These are phyloP conservation scores for Podaxis sp. DNA, from an alignment of 768 basidiomycete genomes.

Conservation along the genomic window DNA sequence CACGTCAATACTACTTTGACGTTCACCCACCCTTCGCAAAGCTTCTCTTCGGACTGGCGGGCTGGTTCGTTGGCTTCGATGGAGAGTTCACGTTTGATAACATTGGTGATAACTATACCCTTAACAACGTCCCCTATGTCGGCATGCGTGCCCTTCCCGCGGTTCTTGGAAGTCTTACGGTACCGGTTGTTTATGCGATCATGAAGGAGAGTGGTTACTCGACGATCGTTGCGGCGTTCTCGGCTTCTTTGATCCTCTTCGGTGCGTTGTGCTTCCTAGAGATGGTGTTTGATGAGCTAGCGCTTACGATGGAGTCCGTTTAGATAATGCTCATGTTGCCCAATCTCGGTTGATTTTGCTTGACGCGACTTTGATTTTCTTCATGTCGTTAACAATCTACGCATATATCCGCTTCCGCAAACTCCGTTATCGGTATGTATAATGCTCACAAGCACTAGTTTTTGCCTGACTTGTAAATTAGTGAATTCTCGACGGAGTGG, in stretches of 20 bases:
- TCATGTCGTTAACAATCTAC: conserved; percentile 92
- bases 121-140: conserved; percentile 86
- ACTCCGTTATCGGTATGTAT: conserved; percentile 76
- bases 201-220: conserved; percentile 99
- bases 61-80: conserved; percentile 96
- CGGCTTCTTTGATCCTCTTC: conserved; percentile 81
- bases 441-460: neutral
- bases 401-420: conserved; percentile 94
- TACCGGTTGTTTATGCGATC: conserved; percentile 90
- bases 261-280: conserved; percentile 52
- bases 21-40: conserved; percentile 98
- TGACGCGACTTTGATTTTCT: conserved; percentile 92
- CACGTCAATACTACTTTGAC: conserved; percentile 96
- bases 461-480: conserved; percentile 28
- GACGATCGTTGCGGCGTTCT: conserved; percentile 86
- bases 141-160: conserved; percentile 94
- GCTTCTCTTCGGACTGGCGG: conserved; percentile 88
- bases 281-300: neutral
- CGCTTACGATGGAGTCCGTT: neutral
- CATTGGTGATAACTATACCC: conserved; percentile 92
- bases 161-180: conserved; percentile 84
- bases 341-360: conserved; percentile 97
- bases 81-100: conserved; percentile 92
- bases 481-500: conserved; percentile 89
- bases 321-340: conserved; percentile 94